These are phyloP conservation scores for Aspergillus avenaceus DNA, from an alignment of 495 filamentous ascomycete species.

Conservation along the genomic window DNA sequence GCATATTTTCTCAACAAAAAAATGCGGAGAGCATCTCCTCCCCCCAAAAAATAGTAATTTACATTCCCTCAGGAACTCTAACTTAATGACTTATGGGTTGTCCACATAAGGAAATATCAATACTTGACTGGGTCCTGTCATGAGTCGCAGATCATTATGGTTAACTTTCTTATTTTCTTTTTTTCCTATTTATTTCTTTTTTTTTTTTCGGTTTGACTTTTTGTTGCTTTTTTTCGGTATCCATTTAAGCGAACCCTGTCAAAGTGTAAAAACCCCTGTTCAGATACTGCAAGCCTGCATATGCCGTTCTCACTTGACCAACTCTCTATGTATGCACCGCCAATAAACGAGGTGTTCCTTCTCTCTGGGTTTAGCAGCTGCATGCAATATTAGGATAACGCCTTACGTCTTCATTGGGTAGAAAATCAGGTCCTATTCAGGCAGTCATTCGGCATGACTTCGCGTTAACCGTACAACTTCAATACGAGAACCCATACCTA, in stretches of 20 bases:
- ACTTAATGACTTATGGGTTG: neutral
- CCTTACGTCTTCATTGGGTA: slow-evolving; percentile 1
- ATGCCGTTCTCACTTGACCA: slow-evolving; percentile 17
- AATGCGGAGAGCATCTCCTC: too few relatives aligned
- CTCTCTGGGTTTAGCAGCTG: slow-evolving; percentile 13
- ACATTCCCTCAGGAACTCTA: too few relatives aligned
- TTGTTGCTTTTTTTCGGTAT: neutral
- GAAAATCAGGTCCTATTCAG: neutral
- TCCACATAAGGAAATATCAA: neutral
- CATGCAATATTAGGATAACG: slow-evolving; percentile 9
- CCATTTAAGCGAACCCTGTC: neutral
- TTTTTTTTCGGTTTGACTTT: slow-evolving; percentile 3
- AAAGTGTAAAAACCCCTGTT: neutral
- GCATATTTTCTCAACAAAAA: neutral
- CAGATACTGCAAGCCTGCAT: neutral
- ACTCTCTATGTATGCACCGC: slow-evolving; percentile 4
- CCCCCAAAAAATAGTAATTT: too few relatives aligned
- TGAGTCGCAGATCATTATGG: neutral
- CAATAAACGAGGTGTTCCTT: neutral
- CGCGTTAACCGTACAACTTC: neutral
- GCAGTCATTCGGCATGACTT: neutral
- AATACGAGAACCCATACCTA: neutral
- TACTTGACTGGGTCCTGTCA: neutral
- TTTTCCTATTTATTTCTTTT: too few relatives aligned
- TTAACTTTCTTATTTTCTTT: too few relatives aligned